phyloP scores from a whole-genome alignment of 371 early-diverging fungal species.

The Haplosporangium sp. region DNA sequence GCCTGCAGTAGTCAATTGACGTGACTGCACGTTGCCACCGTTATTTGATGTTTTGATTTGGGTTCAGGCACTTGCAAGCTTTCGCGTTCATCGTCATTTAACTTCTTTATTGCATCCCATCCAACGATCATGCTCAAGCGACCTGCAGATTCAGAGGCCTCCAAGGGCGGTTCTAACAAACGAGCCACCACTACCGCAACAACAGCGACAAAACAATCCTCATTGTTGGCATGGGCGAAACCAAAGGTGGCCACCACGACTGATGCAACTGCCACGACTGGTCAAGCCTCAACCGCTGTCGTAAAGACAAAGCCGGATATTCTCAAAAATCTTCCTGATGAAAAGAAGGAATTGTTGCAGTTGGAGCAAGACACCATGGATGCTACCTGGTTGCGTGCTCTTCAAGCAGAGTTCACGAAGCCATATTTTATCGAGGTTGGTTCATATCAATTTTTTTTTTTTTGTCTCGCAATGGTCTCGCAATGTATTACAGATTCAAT shows the following conservation, averaged over 20 bases:
- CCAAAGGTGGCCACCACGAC: constrained; percentile 11
- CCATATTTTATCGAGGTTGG: constrained; percentile 79
- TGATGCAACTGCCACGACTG: neutral
- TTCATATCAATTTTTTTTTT: neutral
- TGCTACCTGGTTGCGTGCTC: constrained; percentile 79
- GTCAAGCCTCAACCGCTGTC: neutral
- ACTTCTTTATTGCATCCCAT: neutral
- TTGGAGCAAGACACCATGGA: constrained; percentile 81
- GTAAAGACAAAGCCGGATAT: constrained; percentile 34
- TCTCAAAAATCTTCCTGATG: constrained; percentile 48
- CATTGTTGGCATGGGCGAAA: constrained; percentile 45
- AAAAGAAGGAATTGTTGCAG: constrained; percentile 65
- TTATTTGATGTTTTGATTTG: neutral
- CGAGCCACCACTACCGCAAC: constrained; percentile 8
- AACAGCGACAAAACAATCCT: constrained; percentile 20
- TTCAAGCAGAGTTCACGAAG: constrained; percentile 77
- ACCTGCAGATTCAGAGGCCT: constrained; percentile 21
- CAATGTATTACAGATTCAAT: neutral
- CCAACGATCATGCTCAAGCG: constrained; percentile 17
- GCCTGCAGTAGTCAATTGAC: neutral
- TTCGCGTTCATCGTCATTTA: neutral
- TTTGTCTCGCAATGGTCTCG: neutral
- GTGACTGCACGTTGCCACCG: neutral
- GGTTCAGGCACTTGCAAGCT: neutral
- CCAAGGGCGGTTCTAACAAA: constrained; percentile 21